phyloP scores from a whole-genome alignment of 352 stramenopile genomes.

The Phytophthora vignae region DNA sequence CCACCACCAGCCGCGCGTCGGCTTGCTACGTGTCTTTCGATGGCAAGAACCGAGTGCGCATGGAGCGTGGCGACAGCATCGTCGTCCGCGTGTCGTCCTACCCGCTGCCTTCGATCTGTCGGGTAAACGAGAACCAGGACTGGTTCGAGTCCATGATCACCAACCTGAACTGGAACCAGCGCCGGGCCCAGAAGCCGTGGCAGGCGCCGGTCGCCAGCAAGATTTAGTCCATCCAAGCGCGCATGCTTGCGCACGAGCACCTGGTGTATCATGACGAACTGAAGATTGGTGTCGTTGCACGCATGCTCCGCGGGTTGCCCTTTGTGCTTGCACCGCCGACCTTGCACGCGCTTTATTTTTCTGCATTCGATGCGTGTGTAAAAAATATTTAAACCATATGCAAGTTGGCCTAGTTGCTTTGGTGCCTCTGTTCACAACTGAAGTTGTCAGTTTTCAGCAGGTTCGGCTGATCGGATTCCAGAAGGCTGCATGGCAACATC shows the following conservation, averaged over 20 bases:
- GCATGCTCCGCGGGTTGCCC: constrained; percentile 6
- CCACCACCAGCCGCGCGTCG: constrained; percentile 73
- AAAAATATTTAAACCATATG: constrained; percentile 46
- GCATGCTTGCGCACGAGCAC: constrained; percentile 7
- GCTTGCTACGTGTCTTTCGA: constrained; percentile 92
- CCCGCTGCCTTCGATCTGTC: constrained; percentile 88
- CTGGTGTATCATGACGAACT: constrained; percentile 18
- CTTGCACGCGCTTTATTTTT: constrained; percentile 33
- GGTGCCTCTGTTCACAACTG: neutral
- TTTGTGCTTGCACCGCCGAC: constrained; percentile 21
- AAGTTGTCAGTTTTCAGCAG: constrained; percentile 14
- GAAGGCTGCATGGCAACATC: constrained; percentile 8
- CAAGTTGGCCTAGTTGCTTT: constrained; percentile 5
- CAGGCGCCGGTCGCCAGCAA: constrained; percentile 43
- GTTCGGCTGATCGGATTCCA: constrained; percentile 16
- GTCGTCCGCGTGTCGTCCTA: constrained; percentile 90
- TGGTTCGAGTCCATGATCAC: constrained; percentile 94
- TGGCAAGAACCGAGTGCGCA: constrained; percentile 90
- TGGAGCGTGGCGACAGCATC: constrained; percentile 88
- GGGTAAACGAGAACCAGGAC: constrained; percentile 91
- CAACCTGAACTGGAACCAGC: constrained; percentile 95
- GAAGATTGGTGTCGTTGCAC: constrained; percentile 16
- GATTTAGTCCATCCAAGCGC: constrained; percentile 25
- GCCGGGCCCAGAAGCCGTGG: constrained; percentile 85
- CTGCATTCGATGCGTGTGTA: constrained; percentile 38